Percentiles rank a stretch among this genome's conserved stretches.
Evolutionary conservation across 352 stramenopile genomes (phyloP).

Genomic region (Phytophthora litchii): DNA sequence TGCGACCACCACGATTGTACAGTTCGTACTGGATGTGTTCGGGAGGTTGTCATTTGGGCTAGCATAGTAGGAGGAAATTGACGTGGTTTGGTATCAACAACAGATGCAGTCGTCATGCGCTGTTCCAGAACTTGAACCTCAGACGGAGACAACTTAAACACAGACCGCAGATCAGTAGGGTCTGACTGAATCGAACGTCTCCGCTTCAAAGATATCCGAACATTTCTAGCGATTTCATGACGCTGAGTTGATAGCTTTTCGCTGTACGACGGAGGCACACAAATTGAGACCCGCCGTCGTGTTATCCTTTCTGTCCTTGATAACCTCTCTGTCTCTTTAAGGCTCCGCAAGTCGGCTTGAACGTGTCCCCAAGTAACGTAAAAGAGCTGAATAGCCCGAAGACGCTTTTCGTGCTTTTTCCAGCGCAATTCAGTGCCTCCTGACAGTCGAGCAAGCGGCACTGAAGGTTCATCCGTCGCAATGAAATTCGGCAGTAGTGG

Average conservation of each 20-base stretch:
- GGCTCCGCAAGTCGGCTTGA: slow-evolving; percentile 19
- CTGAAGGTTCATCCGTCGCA: background rate
- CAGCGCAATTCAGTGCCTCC: slow-evolving; percentile 38
- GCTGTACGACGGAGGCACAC: slow-evolving; percentile 30
- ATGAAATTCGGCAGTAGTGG: slow-evolving; percentile 5
- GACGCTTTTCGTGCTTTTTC: slow-evolving; percentile 48
- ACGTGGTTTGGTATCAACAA: slow-evolving; percentile 1
- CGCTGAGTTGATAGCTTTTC: slow-evolving; percentile 15
- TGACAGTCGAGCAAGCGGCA: slow-evolving; percentile 22
- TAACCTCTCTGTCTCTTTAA: background rate
- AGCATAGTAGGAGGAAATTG: slow-evolving; percentile 7
- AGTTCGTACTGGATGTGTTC: background rate
- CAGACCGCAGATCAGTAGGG: slow-evolving; percentile 21
- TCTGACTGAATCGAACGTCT: slow-evolving; percentile 47
- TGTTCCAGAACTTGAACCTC: slow-evolving; percentile 34
- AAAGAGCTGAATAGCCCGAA: slow-evolving; percentile 49
- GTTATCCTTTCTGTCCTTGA: background rate
- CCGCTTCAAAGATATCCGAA: slow-evolving; percentile 12
- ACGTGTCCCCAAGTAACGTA: slow-evolving; percentile 30
- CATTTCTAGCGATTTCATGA: background rate
- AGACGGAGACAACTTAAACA: slow-evolving; percentile 27
- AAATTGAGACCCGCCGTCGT: slow-evolving; percentile 43
- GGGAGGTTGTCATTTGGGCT: background rate
- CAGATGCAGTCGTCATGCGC: slow-evolving; percentile 18
- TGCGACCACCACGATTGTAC: slow-evolving; percentile 6